These are phyloP conservation scores for Dactylis glomerata DNA, from an alignment of 176 grass and related monocot species.

Conservation along the genomic window DNA sequence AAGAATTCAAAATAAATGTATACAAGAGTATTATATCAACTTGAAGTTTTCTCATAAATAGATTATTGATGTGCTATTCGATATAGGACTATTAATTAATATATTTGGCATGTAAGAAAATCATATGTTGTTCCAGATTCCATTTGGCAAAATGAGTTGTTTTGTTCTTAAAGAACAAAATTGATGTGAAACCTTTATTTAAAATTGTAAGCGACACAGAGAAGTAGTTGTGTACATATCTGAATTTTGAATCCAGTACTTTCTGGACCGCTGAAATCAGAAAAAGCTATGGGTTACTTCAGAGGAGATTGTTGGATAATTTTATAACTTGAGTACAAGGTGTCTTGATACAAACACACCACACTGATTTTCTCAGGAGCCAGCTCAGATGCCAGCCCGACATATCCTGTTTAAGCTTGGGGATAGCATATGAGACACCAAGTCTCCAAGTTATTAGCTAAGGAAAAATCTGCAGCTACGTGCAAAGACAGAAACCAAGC, in stretches of 20 bases:
- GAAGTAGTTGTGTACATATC: constrained; percentile 14
- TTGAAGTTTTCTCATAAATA: neutral
- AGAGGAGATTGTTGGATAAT: neutral
- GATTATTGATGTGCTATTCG: neutral
- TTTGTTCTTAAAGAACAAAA: neutral
- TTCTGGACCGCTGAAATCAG: neutral
- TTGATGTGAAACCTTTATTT: neutral
- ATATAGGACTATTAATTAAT: neutral
- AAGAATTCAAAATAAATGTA: neutral
- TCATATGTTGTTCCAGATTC: neutral
- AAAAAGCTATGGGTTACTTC: neutral
- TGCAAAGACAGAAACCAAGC: neutral
- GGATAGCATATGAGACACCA: neutral
- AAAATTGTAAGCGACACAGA: neutral
- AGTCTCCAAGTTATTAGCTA: neutral
- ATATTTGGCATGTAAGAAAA: neutral
- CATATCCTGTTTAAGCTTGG: neutral
- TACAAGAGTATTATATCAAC: neutral
- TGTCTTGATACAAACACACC: neutral
- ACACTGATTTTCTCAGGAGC: neutral
- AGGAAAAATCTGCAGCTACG: neutral
- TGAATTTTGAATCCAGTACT: constrained; percentile 16
- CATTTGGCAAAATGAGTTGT: neutral
- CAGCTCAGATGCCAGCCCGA: neutral
- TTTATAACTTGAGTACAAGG: neutral